phyloP scores from a whole-genome alignment of 257 asterid species.

The Gentiana macrophylla region DNA sequence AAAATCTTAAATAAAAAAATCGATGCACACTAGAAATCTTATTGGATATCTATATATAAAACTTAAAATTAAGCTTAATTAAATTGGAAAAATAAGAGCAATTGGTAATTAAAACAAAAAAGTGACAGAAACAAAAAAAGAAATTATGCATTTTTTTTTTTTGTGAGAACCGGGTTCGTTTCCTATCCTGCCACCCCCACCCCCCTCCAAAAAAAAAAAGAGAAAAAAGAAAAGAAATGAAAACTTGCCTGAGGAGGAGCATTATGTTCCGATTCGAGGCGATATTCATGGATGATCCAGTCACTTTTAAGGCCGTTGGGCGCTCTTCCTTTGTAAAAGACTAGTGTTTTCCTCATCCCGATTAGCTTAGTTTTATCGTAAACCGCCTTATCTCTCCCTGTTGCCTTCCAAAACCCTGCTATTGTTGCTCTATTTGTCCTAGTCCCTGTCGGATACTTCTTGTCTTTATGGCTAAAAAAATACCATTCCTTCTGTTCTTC shows the following conservation, averaged over 20 bases:
- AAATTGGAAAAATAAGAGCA: no score
- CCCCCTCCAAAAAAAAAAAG: no score
- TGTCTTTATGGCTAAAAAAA: conserved; percentile 56
- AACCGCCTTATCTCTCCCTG: conserved; percentile 60
- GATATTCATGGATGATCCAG: conserved; percentile 65
- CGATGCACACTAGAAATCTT: neutral
- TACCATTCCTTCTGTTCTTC: conserved; percentile 63
- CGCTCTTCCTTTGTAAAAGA: conserved; percentile 64
- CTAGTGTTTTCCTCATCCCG: conserved; percentile 69
- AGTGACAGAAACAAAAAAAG: no score
- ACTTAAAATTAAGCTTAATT: no score
- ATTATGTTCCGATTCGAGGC: conserved; percentile 49
- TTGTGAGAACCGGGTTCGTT: no score
- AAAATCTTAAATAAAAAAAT: no score
- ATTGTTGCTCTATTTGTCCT: conserved; percentile 58
- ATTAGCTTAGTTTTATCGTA: conserved; percentile 37
- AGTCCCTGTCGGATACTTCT: conserved; percentile 59
- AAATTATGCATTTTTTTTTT: no score
- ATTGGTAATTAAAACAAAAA: no score
- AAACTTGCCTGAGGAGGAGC: conserved; percentile 47
- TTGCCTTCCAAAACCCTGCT: conserved; percentile 65
- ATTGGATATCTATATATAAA: conserved; percentile 2
- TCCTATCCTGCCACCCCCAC: no score
- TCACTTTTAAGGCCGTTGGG: conserved; percentile 58
- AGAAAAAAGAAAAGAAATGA: no score